phyloP scores from a whole-genome alignment of 495 filamentous ascomycete species.

The Aspergillus cristatus region DNA sequence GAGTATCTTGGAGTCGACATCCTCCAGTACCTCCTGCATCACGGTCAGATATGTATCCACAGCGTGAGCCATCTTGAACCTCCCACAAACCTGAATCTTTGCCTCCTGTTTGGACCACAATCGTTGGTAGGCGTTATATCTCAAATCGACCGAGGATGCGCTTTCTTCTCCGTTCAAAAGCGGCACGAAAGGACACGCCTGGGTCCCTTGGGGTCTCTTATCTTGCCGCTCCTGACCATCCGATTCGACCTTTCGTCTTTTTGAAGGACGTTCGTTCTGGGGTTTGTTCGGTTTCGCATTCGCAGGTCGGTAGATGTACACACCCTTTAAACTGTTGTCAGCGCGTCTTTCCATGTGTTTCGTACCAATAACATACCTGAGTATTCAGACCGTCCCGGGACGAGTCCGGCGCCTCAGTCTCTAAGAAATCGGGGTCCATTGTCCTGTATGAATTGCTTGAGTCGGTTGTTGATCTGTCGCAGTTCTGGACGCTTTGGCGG shows the following conservation, averaged over 20 bases:
- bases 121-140: constrained; percentile 54
- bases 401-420: constrained; percentile 16
- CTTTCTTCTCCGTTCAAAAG: constrained; percentile 57
- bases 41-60: constrained; percentile 1
- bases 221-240: constrained; percentile 2
- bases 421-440: constrained; percentile 20
- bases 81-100: constrained; percentile 53
- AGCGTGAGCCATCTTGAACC: background rate
- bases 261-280: constrained; percentile 45
- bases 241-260: constrained; percentile 47
- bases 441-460: background rate
- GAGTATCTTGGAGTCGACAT: constrained; percentile 48
- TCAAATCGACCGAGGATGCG: constrained; percentile 36
- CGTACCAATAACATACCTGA: constrained; percentile 31
- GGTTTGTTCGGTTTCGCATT: constrained; percentile 27
- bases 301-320: constrained; percentile 59
- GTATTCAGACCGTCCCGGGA: constrained; percentile 33
- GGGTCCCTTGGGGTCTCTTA: constrained; percentile 9
- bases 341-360: background rate
- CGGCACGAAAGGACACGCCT: constrained; percentile 40
- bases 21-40: constrained; percentile 26
- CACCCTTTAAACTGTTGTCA: constrained; percentile 39
- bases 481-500: background rate
- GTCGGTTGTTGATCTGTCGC: background rate
- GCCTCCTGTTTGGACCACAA: constrained; percentile 60